A percentile compares a stretch with the other conserved stretches of the same genome.
Evolutionary conservation across 176 grass and related monocot species (phyloP).

Genomic region (Chrysopogon serrulatus): DNA sequence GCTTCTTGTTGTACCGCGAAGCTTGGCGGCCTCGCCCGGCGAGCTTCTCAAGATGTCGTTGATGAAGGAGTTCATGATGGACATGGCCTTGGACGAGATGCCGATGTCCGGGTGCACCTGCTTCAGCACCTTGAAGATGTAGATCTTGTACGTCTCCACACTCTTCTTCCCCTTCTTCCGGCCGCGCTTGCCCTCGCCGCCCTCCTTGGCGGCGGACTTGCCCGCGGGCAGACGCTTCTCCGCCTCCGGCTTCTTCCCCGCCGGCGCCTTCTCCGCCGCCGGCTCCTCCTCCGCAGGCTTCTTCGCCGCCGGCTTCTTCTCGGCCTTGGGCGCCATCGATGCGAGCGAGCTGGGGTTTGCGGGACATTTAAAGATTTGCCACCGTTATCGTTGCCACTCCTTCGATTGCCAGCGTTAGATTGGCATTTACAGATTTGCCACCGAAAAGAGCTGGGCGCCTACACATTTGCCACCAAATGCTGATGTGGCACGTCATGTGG

Average conservation of each 20-base stretch:
- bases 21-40: conserved; percentile 12
- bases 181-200: not conserved
- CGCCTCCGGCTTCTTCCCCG: conserved; percentile 11
- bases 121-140: conserved; percentile 58
- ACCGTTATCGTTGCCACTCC: too few relatives aligned
- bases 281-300: too few relatives aligned
- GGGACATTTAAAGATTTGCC: too few relatives aligned
- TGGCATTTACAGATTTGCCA: too few relatives aligned
- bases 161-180: conserved; percentile 3
- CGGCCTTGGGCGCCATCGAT: conserved; percentile 2
- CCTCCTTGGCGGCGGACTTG: not conserved
- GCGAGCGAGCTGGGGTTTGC: too few relatives aligned
- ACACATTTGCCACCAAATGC: too few relatives aligned
- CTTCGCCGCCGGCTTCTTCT: conserved; percentile 23
- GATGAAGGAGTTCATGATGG: conserved; percentile 58
- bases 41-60: conserved; percentile 59
- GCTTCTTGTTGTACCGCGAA: conserved; percentile 15
- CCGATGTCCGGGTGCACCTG: conserved; percentile 53
- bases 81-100: conserved; percentile 48
- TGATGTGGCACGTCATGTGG: too few relatives aligned
- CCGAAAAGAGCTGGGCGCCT: too few relatives aligned
- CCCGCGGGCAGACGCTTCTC: not conserved
- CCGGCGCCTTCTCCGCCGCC: not conserved
- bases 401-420: too few relatives aligned
- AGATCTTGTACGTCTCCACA: conserved; percentile 48